Evolutionary conservation across 805 yeast species (phyloP), one percentile per base, ranked within the genome.

Genomic region (Schwanniomyces polymorphus): DNA sequence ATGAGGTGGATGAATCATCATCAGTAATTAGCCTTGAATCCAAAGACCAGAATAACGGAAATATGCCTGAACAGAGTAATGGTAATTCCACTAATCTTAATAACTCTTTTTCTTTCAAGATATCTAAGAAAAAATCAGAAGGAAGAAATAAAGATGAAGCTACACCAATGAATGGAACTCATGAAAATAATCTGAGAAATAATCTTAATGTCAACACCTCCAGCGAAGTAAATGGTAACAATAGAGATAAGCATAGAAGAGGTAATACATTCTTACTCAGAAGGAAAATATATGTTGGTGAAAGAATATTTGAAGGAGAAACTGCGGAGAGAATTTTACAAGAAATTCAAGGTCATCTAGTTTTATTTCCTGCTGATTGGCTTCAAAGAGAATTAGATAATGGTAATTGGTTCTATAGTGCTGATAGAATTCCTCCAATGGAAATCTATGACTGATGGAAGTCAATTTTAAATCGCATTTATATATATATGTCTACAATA

Each of bases 311-410:
- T 53, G 96, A 87, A 50, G 78, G 86, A 45, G 84, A 80, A 38
- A 82, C 94, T 0, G 95, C 97, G 0, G 91, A 85, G 53, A 74
- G 84, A 48, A 71, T 91, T 29, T 70, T 94, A 51, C 72, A 75
- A 42, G 84, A 88, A 47, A 73, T 92, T 16, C 87, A 84, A 44
- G 99, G 99, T 1, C 87, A 94, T 60, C 68, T 94, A 55, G 97
- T 94, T 6, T 63, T 86, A n/a, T 92, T 91, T 73, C 98, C 99
- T 0, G 77, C 88, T 0, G 90, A 90, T 50, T 94, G 99, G 99
- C 75, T 94, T 38, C 73, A 80, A 56, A 79, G 84, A 48, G 99
- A 94, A 66, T 80, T 91, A 27, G 97, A 91, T 47, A 81, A 88
- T 6, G 92, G 89, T 9, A 94, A 95, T 61, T 92, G 98, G 98